These are phyloP conservation scores for Rubus idaeus DNA, from an alignment of 306 rosid genomes.

Conservation along the genomic window DNA sequence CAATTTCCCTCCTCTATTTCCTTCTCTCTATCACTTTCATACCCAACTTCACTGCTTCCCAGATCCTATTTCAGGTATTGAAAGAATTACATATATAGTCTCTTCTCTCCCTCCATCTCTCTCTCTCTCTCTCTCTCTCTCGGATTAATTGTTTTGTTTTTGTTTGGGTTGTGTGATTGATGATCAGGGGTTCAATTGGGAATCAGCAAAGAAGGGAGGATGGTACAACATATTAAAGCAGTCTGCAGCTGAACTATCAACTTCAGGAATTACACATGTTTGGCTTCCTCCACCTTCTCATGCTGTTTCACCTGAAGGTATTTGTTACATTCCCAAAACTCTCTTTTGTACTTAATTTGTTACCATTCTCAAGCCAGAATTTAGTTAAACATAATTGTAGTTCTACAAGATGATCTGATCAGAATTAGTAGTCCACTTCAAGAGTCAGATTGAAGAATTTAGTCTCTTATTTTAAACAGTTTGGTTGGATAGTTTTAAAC, in stretches of 20 bases:
- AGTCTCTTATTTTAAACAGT: background rate
- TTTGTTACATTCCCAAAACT: background rate
- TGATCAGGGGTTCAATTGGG: conserved; percentile 81
- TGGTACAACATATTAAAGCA: conserved; percentile 65
- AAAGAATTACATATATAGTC: background rate
- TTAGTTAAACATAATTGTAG: background rate
- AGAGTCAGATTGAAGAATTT: background rate
- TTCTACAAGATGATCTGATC: background rate
- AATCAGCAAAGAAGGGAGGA: conserved; percentile 58
- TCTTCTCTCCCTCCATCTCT: background rate
- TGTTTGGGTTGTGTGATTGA: background rate
- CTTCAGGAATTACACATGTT: conserved; percentile 61
- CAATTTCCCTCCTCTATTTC: background rate
- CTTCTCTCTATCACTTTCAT: background rate
- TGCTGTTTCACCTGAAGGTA: conserved; percentile 14
- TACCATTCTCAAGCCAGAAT: background rate
- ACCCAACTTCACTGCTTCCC: conserved; percentile 8
- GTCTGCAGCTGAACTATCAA: conserved; percentile 47
- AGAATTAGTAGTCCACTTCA: background rate
- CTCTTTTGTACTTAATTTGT: background rate
- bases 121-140: background rate
- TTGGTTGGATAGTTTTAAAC: background rate
- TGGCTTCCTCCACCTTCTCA: conserved; percentile 96
- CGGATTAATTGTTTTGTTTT: background rate
- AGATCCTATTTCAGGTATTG: conserved; percentile 12